These are phyloP conservation scores for Xylaria hypoxylon DNA, from an alignment of 2,329 filamentous ascomycete genomes.

Conservation along the genomic window DNA sequence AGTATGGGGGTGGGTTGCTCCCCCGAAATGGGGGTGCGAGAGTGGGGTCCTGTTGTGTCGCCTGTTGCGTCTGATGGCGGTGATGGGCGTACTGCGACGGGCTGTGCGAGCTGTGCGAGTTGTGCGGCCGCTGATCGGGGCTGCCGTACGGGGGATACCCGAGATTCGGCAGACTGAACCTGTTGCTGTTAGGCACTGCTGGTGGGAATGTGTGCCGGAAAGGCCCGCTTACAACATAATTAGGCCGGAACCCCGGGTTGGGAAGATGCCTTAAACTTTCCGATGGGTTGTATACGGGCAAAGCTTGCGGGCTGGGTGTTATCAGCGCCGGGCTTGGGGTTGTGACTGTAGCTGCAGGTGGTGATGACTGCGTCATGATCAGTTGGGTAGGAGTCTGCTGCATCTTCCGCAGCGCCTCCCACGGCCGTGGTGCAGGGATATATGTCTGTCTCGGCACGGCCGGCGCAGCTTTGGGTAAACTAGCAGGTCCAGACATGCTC, in stretches of 20 bases:
- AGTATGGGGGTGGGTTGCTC: conserved; percentile 1
- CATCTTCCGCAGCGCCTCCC: conserved; percentile 48
- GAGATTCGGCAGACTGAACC: conserved; percentile 43
- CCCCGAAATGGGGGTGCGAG: conserved; percentile 10
- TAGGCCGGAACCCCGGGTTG: conserved; percentile 44
- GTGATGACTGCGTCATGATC: conserved; percentile 9
- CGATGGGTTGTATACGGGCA: conserved; percentile 26
- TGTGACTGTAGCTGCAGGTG: conserved; percentile 8
- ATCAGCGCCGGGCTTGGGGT: conserved; percentile 17
- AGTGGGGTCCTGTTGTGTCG: conserved; percentile 4
- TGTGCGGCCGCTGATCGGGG: conserved; percentile 26
- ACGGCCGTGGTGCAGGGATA: conserved; percentile 50
- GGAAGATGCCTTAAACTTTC: conserved; percentile 40
- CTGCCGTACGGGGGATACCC: conserved; percentile 38
- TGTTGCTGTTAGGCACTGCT: conserved; percentile 52
- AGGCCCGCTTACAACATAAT: conserved; percentile 53
- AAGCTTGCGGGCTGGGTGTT: conserved; percentile 24
- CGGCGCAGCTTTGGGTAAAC: conserved; percentile 28
- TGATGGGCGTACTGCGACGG: conserved; percentile 19
- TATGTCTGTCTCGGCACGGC: conserved; percentile 45
- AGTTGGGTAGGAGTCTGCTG: conserved; percentile 38
- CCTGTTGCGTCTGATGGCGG: conserved; percentile 14
- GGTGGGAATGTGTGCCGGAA: conserved; percentile 47
- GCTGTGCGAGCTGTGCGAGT: conserved; percentile 11
- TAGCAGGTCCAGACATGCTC: conserved; percentile 8